These are phyloP conservation scores for thale cress (Arabidopsis thaliana) DNA, from an alignment of 345 rosid species.

Conservation along the genomic window DNA sequence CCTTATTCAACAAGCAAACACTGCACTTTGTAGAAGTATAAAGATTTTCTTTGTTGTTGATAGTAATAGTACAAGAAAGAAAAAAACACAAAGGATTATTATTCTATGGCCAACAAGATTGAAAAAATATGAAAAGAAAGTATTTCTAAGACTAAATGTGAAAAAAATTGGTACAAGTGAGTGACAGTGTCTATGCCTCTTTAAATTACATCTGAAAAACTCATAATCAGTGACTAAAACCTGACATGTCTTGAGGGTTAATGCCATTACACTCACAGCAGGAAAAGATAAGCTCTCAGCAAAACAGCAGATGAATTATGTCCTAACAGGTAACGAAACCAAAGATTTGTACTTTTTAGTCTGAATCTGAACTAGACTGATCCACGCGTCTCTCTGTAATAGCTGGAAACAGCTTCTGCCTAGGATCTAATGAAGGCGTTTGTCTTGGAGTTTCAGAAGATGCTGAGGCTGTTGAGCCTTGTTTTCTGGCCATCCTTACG, in stretches of 20 bases:
- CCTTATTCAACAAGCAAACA: too few relatives aligned
- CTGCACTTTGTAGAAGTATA: too few relatives aligned
- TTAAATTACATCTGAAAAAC: too few relatives aligned
- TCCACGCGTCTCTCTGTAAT: constrained; percentile 63
- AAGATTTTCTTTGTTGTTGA: neutral
- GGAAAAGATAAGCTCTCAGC: constrained; percentile 27
- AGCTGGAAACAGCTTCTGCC: constrained; percentile 73
- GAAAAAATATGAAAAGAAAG: neutral
- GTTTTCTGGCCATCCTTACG: constrained; percentile 57
- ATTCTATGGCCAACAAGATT: constrained; percentile 17
- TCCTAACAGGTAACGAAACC: constrained; percentile 23
- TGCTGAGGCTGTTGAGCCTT: constrained; percentile 55
- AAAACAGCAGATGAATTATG: constrained; percentile 24
- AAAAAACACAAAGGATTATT: constrained; percentile 15
- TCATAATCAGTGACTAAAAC: constrained; percentile 6
- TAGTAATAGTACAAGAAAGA: constrained; percentile 17
- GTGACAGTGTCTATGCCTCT: neutral
- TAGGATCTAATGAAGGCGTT: constrained; percentile 57
- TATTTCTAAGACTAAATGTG: constrained; percentile 33
- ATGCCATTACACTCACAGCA: constrained; percentile 2
- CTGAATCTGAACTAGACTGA: constrained; percentile 65
- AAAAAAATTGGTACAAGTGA: neutral
- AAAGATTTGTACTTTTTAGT: constrained; percentile 47
- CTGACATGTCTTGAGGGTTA: constrained; percentile 27
- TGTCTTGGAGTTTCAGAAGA: constrained; percentile 51